Base-by-base conservation (phyloP, 371 early-diverging fungal species). In the Rhizopus sp. region DNA sequence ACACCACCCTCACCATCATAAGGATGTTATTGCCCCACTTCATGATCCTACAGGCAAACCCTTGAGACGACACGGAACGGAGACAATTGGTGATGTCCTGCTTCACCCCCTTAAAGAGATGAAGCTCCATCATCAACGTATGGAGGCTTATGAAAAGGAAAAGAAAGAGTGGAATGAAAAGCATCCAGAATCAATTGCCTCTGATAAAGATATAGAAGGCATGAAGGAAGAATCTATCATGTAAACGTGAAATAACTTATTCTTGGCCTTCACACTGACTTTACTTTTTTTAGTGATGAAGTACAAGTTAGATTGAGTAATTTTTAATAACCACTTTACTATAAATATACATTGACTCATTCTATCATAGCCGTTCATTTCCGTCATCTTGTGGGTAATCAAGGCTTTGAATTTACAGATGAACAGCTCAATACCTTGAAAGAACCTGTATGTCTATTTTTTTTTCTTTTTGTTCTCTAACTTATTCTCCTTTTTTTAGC, bases 61-160 rank as follows among this genome's bases (percentile, higher is more conserved):
- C 15, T 17, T 78, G 29, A 61, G 63, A 38, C 35, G 65, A 56
- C 72, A 69, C 59, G 74, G 72, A 13, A 63, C 65, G 6, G 79
- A 79, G 45, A 75, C 76, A 0, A 72, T 72, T 70, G 79, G 79
- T 65, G 79, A 79, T 45, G 35, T 70, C 0, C 31, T 79, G 30
- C 38, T 72, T 31, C 65, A 79, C 57, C 79, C 79, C 15, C 33
- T 75, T 13, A 63, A 66, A 39, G 68, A 75, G 42, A 49, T 61
- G 12, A 66, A 72, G 30, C 45, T 72, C 2, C 74, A 72, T 57
- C 67, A 70, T 40, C 63, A 62, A 42, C 72, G 79, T 55, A 5
- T 52, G 7, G 57, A 73, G 37, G 69, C 66, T 29, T 79, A 64
- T 47, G 57, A 75, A 59, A 42, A 58, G 23, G 76, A 79, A 40